Base-by-base conservation (phyloP, 2,329 filamentous ascomycete genomes). In the Diaporthe vaccinii region DNA sequence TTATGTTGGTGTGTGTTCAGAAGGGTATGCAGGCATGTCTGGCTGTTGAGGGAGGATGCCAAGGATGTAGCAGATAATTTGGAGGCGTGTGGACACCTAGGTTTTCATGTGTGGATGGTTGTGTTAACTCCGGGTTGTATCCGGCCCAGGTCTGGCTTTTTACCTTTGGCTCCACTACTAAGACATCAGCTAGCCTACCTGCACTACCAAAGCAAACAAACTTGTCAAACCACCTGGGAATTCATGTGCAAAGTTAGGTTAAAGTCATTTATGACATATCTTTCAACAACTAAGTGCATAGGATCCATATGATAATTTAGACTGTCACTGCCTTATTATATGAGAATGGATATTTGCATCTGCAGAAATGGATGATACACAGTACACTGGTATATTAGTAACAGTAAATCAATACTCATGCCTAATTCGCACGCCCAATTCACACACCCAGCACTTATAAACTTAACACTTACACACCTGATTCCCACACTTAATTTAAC, bases 111-210 rank as follows among this genome's bases (percentile, higher is more conserved):
- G 17, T 34, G 28, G 53, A 1, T 31, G 53, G 53, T 15, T 57
- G 53, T 62, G 39, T 62, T 62, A 62, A 44, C 7, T 62, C 36
- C 58, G 58, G 14, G 58, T 62, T 62, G 39, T 44, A 9, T 44
- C 59, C 57, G 59, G 59, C 15, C 58, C 8, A 25, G 36, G 58
- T 22, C 17, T 17, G 34, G 3, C 25, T 31, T 34, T 36, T 34
- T 5, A 31, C 17, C 41, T 44, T 44, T 2, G 41, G 41, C 41
- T 44, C 15, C 15, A 44, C 17, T 44, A 44, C 41, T 4, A 20
- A 44, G 41, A 44, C 41, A 20, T 44, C 41, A 1, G 41, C 41
- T 20, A 20, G 14, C 15, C 15, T 44, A 44, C 41, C 15, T 44
- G 41, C 15, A 17, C n/a, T 55, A 49, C 22, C 17, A 49, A n/a